Percentiles rank a stretch among this genome's conserved stretches.
phyloP scores from a whole-genome alignment of 768 basidiomycete species.

The Termitomyces sp. region DNA sequence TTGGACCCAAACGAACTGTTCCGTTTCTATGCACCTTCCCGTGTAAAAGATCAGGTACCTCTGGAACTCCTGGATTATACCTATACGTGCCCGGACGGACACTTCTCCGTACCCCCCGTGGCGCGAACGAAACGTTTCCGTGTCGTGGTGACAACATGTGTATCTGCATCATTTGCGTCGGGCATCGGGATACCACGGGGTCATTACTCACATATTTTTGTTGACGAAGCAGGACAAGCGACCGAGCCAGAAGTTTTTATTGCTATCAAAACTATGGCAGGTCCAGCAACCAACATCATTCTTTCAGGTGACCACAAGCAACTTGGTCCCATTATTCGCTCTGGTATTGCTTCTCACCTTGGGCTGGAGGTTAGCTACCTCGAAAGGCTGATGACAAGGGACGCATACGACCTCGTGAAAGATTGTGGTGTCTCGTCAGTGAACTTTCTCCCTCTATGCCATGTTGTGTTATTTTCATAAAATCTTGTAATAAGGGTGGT shows the following conservation, averaged over 20 bases:
- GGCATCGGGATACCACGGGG: constrained; percentile 55
- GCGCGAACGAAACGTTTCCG: constrained; percentile 34
- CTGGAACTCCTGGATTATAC: constrained; percentile 35
- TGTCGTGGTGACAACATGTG: constrained; percentile 61
- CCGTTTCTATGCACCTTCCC: constrained; percentile 50
- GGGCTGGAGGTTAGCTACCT: constrained; percentile 57
- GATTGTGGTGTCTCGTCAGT: constrained; percentile 24
- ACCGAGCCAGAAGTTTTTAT: constrained; percentile 65
- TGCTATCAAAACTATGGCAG: constrained; percentile 54
- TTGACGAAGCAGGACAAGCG: constrained; percentile 71
- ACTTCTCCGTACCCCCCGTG: constrained; percentile 36
- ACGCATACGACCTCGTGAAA: constrained; percentile 30
- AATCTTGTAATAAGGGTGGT: constrained; percentile 37
- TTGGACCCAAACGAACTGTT: constrained; percentile 36
- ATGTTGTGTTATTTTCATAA: not conserved
- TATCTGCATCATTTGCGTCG: constrained; percentile 50
- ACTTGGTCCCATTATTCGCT: constrained; percentile 63
- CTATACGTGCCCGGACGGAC: constrained; percentile 23
- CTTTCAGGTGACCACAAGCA: constrained; percentile 71
- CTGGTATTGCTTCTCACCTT: constrained; percentile 46
- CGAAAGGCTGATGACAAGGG: constrained; percentile 50
- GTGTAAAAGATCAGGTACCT: constrained; percentile 38
- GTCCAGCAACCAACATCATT: constrained; percentile 47
- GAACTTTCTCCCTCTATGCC: not conserved
- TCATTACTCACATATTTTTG: constrained; percentile 62